phyloP scores from a whole-genome alignment of 202 grass and related monocot genomes.

The Brachypodium distachyon region DNA sequence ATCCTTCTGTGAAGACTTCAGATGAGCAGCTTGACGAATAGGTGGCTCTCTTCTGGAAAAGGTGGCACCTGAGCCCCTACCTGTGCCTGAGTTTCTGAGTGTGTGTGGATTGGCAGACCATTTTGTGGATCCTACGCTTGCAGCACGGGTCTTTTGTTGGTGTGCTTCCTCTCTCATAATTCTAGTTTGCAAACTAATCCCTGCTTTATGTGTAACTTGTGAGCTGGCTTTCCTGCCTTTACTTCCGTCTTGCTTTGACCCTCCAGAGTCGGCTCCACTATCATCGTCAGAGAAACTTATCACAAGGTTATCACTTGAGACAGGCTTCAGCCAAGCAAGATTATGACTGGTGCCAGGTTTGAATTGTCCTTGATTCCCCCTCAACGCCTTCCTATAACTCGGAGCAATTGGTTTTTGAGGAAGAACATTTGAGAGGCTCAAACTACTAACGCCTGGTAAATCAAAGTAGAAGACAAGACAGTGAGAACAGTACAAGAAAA shows the following conservation, averaged over 20 bases:
- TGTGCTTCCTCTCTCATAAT: slow-evolving; percentile 17
- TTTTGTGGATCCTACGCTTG: slow-evolving; percentile 37
- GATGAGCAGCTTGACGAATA: slow-evolving; percentile 31
- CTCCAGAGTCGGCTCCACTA: slow-evolving; percentile 56
- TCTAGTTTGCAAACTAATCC: slow-evolving; percentile 19
- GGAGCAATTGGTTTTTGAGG: slow-evolving; percentile 33
- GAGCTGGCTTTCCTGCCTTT: slow-evolving; percentile 25
- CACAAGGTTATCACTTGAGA: slow-evolving; percentile 69
- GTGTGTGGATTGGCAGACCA: slow-evolving; percentile 17
- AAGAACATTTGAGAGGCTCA: slow-evolving; percentile 17
- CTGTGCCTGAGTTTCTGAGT: slow-evolving; percentile 30
- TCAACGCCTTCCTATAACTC: slow-evolving; percentile 48
- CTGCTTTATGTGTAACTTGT: slow-evolving; percentile 32
- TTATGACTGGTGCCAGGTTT: slow-evolving; percentile 57
- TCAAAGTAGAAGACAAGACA: slow-evolving; percentile 1
- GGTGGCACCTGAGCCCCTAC: slow-evolving; percentile 28
- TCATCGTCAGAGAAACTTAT: slow-evolving; percentile 96
- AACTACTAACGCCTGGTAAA: slow-evolving; percentile 44
- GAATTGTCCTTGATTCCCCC: slow-evolving; percentile 49
- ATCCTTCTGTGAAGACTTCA: slow-evolving; percentile 38
- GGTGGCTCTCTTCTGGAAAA: slow-evolving; percentile 40
- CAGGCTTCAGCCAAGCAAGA: slow-evolving; percentile 76
- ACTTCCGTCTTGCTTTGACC: slow-evolving; percentile 22
- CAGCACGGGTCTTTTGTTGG: slow-evolving; percentile 18
- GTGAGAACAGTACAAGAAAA: slow-evolving; percentile 6